Percentiles rank a stretch among this genome's conserved stretches.
Conservation (phyloP, 345 rosid genomes). For the Aegle marmelos region DNA sequence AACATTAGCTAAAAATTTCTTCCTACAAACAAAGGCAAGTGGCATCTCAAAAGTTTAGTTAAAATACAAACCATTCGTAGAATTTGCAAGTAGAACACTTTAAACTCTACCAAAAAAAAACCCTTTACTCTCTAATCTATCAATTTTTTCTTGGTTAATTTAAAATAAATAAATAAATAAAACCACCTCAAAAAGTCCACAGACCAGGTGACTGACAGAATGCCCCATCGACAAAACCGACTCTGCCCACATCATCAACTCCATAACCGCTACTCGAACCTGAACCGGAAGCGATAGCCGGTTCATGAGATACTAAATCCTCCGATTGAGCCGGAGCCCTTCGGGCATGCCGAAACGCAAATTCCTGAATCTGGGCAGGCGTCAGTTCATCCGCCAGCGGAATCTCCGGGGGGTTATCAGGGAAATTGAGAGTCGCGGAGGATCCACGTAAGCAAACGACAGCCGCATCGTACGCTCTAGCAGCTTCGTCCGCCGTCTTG, state of each 20-base stretch:
- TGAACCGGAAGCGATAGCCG: background rate
- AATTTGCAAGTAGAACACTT: background rate
- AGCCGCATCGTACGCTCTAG: constrained; percentile 69
- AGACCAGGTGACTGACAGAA: constrained; percentile 32
- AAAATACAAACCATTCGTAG: background rate
- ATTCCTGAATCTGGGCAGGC: constrained; percentile 39
- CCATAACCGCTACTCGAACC: background rate
- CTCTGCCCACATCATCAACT: background rate
- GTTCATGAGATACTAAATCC: background rate
- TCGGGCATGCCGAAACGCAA: constrained; percentile 40
- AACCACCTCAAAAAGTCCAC: constrained; percentile 20
- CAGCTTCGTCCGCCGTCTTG: constrained; percentile 56
- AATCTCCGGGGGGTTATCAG: constrained; percentile 35
- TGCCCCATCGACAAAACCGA: constrained; percentile 9
- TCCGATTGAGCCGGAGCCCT: background rate
- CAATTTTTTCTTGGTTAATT: background rate
- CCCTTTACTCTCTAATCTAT: background rate
- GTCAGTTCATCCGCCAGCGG: constrained; percentile 20
- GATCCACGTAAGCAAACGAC: constrained; percentile 50
- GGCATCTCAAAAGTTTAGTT: background rate
- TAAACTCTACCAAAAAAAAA: too few species aligned
- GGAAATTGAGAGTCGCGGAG: constrained; percentile 49
- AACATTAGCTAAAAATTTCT: background rate
- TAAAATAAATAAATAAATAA: too few species aligned
- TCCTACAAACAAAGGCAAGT: background rate